A percentile compares a stretch with the other conserved stretches of the same genome.
phyloP scores from a whole-genome alignment of 495 filamentous ascomycete species.

The Penicillium verhagenii region DNA sequence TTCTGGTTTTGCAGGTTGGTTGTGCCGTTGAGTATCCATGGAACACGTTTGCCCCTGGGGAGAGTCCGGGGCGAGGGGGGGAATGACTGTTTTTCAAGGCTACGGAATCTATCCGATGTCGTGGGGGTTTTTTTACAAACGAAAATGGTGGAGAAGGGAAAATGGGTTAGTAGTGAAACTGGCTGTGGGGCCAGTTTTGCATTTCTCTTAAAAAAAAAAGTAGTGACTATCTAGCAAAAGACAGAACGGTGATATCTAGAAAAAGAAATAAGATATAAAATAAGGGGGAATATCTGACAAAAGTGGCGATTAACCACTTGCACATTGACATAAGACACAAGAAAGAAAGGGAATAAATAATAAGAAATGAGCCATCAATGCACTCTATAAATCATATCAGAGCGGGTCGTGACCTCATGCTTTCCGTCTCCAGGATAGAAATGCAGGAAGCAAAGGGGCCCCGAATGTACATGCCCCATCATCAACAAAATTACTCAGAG shows the following conservation, averaged over 20 bases:
- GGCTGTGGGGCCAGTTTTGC: neutral
- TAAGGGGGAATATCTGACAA: slow-evolving; percentile 5
- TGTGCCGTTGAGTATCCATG: too few relatives aligned
- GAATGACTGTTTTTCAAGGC: too few relatives aligned
- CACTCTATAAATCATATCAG: slow-evolving; percentile 19
- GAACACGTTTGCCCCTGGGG: neutral
- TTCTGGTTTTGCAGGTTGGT: neutral
- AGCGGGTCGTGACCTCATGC: slow-evolving; percentile 8
- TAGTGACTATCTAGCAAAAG: neutral
- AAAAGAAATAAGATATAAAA: neutral
- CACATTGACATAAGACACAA: slow-evolving; percentile 8
- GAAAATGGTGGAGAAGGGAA: neutral
- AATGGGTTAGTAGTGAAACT: neutral
- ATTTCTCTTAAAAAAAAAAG: neutral
- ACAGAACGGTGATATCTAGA: neutral
- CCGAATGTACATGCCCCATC: slow-evolving; percentile 5
- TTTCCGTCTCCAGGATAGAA: slow-evolving; percentile 27
- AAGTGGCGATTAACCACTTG: slow-evolving; percentile 12
- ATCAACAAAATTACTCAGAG: slow-evolving; percentile 18
- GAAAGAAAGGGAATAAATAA: slow-evolving; percentile 4
- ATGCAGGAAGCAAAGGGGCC: slow-evolving; percentile 13
- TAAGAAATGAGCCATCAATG: slow-evolving; percentile 17
- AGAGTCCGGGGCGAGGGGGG: too few relatives aligned
- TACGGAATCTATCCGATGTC: neutral
- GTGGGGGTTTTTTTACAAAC: too few relatives aligned